These are phyloP conservation scores for Yamadazyma triangularis DNA, from an alignment of 1,139 yeast genomes.

Conservation along the genomic window DNA sequence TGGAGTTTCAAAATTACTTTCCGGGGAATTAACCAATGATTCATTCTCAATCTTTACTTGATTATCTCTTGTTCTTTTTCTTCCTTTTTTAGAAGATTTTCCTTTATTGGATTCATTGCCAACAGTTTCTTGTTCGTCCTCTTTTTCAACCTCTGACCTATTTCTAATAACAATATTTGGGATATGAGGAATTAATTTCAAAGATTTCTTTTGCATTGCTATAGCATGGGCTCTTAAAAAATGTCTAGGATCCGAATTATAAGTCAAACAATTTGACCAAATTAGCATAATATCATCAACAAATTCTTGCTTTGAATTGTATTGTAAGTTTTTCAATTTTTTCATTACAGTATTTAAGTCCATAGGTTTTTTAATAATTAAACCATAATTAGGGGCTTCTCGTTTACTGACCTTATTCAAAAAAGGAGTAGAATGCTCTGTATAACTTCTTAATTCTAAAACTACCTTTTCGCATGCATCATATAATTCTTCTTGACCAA, in stretches of 20 bases:
- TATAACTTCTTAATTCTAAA: constrained; percentile 80
- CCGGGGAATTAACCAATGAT: constrained; percentile 12
- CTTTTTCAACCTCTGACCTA: constrained; percentile 83
- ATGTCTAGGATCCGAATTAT: constrained; percentile 94
- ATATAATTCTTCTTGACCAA: constrained; percentile 95
- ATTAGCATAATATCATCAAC: constrained; percentile 91
- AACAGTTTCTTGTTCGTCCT: constrained; percentile 39
- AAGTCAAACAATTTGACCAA: constrained; percentile 91
- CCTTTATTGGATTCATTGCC: constrained; percentile 34
- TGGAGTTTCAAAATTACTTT: constrained; percentile 9
- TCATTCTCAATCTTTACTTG: constrained; percentile 27
- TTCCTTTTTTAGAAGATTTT: constrained; percentile 38
- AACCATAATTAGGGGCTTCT: constrained; percentile 95
- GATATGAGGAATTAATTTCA: constrained; percentile 70
- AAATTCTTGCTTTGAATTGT: constrained; percentile 79
- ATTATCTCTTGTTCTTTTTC: constrained; percentile 38
- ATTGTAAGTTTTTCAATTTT: constrained; percentile 75
- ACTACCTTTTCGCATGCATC: constrained; percentile 97
- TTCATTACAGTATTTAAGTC: constrained; percentile 93
- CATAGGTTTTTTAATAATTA: constrained; percentile 91
- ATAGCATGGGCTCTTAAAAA: constrained; percentile 86
- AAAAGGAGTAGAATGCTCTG: constrained; percentile 96
- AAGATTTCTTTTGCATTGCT: constrained; percentile 91
- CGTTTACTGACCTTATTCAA: constrained; percentile 91
- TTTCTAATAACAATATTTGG: constrained; percentile 84